These are phyloP conservation scores for Hymenochaete sp. DNA, from an alignment of 1,284 basidiomycete genomes.

Conservation along the genomic window DNA sequence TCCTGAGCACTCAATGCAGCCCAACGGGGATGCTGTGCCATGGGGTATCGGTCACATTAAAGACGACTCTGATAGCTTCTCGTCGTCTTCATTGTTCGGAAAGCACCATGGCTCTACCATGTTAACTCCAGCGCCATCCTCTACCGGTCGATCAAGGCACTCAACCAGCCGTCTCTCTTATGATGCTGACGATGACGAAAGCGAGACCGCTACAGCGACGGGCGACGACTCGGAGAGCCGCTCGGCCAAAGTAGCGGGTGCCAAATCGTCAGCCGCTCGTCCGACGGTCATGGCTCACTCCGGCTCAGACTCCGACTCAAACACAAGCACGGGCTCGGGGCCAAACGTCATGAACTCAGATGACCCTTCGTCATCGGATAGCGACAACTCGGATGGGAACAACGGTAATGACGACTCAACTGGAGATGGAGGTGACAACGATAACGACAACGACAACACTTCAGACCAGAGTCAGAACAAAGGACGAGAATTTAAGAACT, in stretches of 20 bases:
- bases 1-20: conserved; percentile 27
- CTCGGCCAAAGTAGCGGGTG: conserved; percentile 5
- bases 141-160: background rate
- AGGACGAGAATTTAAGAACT: background rate
- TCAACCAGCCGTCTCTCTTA: background rate
- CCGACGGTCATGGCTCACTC: conserved; percentile 8
- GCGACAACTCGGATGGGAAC: no score
- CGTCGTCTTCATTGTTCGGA: no score
- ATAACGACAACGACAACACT: background rate
- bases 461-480: background rate
- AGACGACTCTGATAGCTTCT: background rate
- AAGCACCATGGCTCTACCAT: no score
- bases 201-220: background rate
- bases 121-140: no score
- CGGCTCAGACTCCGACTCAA: background rate
- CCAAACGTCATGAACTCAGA: no score
- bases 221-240: background rate
- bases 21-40: conserved; percentile 27
- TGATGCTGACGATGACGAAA: conserved; percentile 5
- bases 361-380: no score
- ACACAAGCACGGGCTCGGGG: background rate
- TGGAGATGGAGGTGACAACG: background rate
- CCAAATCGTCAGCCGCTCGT: conserved; percentile 12
- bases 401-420: background rate
- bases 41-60: conserved; percentile 26